Evolutionary conservation across 1,139 yeast species (phyloP).

Genomic region (Meyerozyma athensensis): DNA sequence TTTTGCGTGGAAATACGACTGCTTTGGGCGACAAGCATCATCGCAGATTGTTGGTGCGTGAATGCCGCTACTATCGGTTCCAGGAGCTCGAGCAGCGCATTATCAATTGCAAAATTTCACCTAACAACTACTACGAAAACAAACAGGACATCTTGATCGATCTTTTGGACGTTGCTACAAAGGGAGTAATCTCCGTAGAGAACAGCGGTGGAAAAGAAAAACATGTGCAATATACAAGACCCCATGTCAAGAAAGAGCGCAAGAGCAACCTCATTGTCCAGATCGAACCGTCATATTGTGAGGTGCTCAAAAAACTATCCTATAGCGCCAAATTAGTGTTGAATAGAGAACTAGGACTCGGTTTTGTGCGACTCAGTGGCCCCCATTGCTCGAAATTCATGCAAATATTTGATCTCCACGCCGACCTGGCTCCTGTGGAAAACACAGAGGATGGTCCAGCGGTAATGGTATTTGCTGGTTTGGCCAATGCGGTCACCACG

Average conservation of each 20-base stretch:
- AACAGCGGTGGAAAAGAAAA: constrained; percentile 18
- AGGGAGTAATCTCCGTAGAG: constrained; percentile 31
- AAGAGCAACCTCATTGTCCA: constrained; percentile 53
- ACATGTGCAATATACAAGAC: constrained; percentile 48
- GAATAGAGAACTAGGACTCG: constrained; percentile 23
- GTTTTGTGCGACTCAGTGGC: constrained; percentile 25
- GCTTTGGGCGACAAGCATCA: constrained; percentile 50
- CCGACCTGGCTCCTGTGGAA: constrained; percentile 18
- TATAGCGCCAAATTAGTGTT: constrained; percentile 28
- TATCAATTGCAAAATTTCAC: constrained; percentile 45
- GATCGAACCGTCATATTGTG: constrained; percentile 24
- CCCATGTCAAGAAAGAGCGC: constrained; percentile 40
- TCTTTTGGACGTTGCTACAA: constrained; percentile 41
- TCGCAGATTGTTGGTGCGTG: constrained; percentile 52
- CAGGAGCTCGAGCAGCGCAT: constrained; percentile 69
- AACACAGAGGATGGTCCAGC: constrained; percentile 17
- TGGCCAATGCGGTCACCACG: constrained; percentile 24
- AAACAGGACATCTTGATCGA: constrained; percentile 55
- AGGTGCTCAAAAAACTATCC: constrained; percentile 11
- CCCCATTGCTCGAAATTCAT: constrained; percentile 20
- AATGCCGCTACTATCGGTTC: constrained; percentile 75
- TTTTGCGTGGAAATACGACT: constrained; percentile 51
- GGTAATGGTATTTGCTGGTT: constrained; percentile 21
- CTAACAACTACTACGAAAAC: constrained; percentile 44
- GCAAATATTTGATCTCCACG: constrained; percentile 22